Conservation (phyloP, 345 rosid species). For the Salix udensis region DNA sequence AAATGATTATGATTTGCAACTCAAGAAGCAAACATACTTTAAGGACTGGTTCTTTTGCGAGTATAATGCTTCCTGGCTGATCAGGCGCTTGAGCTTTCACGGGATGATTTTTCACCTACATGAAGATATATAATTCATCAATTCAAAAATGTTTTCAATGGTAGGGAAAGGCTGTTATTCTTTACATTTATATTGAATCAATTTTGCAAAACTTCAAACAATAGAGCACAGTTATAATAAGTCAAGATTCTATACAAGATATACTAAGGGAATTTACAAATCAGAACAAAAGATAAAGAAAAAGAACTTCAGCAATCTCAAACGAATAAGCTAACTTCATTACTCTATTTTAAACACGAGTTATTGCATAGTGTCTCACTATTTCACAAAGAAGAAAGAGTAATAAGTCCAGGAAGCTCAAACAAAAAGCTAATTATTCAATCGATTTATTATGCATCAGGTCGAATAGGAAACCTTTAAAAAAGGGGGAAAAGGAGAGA, state of each 20-base stretch:
- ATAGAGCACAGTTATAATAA: not conserved
- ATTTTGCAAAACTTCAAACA: not conserved
- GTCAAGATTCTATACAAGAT: not conserved
- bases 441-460: not conserved
- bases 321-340: not conserved
- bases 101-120: conserved; percentile 89
- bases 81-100: conserved; percentile 79
- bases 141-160: not conserved
- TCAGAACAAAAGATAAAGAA: not conserved
- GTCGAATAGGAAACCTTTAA: not conserved
- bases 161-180: not conserved
- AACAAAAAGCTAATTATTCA: not conserved
- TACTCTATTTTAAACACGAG: not conserved
- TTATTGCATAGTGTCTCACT: not conserved
- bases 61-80: conserved; percentile 85
- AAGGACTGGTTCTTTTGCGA: conserved; percentile 78
- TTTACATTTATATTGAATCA: not conserved
- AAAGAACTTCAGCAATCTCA: not conserved
- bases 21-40: conserved; percentile 46
- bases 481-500: too few relatives aligned
- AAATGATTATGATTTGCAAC: not conserved
- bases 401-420: not conserved
- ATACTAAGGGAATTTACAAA: not conserved
- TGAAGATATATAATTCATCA: not conserved
- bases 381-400: not conserved